Conservation (phyloP, 768 basidiomycete species). For the Mycena alexandri region DNA sequence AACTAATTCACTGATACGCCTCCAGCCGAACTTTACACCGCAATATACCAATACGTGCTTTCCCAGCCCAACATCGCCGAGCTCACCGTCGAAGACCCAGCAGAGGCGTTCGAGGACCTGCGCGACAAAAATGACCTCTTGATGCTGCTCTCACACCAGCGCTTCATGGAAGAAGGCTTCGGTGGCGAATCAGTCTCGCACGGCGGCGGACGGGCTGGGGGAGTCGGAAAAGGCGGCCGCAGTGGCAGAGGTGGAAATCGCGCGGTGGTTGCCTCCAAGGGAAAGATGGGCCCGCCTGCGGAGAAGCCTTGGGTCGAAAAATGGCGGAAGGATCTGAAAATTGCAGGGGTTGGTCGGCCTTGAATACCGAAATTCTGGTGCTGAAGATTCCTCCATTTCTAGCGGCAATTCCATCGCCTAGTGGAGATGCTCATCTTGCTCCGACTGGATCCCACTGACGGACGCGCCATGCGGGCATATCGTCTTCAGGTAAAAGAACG, state of each 20-base stretch:
- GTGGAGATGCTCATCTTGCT: constrained; percentile 91
- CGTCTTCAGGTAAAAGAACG: constrained; percentile 95
- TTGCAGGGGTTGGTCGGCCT: constrained; percentile 76
- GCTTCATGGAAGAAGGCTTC: constrained; percentile 81
- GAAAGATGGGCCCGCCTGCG: constrained; percentile 82
- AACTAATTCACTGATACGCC: constrained; percentile 2
- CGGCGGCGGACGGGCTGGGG: constrained; percentile 64
- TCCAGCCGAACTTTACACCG: constrained; percentile 87
- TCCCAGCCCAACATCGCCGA: constrained; percentile 82
- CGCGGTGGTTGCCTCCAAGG: constrained; percentile 47
- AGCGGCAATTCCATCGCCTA: constrained; percentile 95
- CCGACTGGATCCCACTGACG: constrained; percentile 74
- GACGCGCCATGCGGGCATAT: constrained; percentile 70
- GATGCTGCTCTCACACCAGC: constrained; percentile 74
- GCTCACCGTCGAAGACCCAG: constrained; percentile 97
- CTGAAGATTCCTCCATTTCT: constrained; percentile 27
- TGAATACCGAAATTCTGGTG: neutral
- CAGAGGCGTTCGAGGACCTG: constrained; percentile 97
- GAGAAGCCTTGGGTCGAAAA: constrained; percentile 83
- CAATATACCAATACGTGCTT: constrained; percentile 84
- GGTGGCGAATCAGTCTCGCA: constrained; percentile 59
- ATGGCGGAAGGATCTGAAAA: constrained; percentile 87
- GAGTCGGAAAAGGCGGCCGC: constrained; percentile 52
- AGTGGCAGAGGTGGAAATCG: constrained; percentile 40
- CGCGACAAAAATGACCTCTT: constrained; percentile 91